A percentile compares a stretch with the other conserved stretches of the same genome.
Conservation (phyloP, 768 basidiomycete species). For the Porphyrellus cyaneotinctus region DNA sequence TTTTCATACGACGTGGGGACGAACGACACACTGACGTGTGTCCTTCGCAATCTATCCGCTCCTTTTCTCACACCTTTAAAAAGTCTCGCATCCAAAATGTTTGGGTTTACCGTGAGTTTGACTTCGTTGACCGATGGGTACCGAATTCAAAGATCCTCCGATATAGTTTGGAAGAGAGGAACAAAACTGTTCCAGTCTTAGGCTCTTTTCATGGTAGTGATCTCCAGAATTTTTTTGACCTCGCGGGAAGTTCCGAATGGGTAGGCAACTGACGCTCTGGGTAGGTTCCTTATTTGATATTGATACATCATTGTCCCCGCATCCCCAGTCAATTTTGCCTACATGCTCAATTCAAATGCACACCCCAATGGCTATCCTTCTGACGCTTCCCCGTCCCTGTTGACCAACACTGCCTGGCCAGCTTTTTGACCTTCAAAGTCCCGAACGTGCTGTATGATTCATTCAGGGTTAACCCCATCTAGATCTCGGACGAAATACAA, state of each 20-base stretch:
- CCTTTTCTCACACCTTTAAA: not conserved
- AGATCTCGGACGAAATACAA: conserved; percentile 6
- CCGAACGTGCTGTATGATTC: conserved; percentile 13
- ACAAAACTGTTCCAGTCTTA: conserved; percentile 11
- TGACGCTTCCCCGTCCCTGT: conserved; percentile 4
- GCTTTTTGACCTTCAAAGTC: conserved; percentile 8
- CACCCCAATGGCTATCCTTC: conserved; percentile 8
- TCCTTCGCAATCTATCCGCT: not conserved
- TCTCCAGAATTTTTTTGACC: conserved; percentile 12
- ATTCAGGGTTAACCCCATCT: not conserved
- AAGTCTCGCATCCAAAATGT: conserved; percentile 12
- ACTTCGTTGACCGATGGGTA: not conserved
- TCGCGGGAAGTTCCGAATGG: conserved; percentile 8
- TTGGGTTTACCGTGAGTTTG: conserved; percentile 11
- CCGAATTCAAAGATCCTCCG: not conserved
- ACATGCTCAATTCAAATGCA: conserved; percentile 8
- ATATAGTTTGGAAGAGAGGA: conserved; percentile 15
- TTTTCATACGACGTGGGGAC: conserved; percentile 29
- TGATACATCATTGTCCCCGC: not conserved
- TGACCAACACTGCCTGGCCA: conserved; percentile 8
- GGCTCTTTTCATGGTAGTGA: conserved; percentile 20
- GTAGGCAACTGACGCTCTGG: conserved; percentile 12
- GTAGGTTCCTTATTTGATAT: not conserved
- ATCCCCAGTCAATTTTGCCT: conserved; percentile 15
- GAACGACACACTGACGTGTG: conserved; percentile 12